Evolutionary conservation across 257 asterid genomes (phyloP).

Genomic region (Paulownia fortunei): DNA sequence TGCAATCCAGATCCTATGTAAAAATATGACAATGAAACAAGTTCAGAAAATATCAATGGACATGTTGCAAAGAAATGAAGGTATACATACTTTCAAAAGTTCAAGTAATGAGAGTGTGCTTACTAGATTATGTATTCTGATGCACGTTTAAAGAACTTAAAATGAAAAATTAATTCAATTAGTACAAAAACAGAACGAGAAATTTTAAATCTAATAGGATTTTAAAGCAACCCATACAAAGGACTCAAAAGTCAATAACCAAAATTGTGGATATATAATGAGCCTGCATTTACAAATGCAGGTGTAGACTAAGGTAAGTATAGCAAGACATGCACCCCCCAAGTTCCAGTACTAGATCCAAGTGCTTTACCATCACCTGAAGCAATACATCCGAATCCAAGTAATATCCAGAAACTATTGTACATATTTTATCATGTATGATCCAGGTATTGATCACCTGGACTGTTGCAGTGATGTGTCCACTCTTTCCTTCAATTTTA

Average conservation of each 20-base stretch:
- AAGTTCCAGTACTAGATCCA: background rate
- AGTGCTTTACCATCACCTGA: background rate
- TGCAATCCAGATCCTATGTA: constrained; percentile 86
- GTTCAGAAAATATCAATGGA: background rate
- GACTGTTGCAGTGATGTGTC: background rate
- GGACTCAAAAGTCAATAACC: background rate
- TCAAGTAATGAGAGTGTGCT: background rate
- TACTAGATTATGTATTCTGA: background rate
- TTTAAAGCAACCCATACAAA: constrained; percentile 18
- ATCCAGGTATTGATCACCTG: background rate
- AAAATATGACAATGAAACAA: background rate
- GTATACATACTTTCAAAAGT: background rate
- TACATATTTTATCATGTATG: background rate
- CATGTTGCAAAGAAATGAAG: background rate
- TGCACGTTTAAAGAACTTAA: background rate
- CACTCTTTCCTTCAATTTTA: background rate
- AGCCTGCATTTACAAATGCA: background rate
- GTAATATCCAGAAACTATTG: background rate
- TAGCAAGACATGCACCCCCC: background rate
- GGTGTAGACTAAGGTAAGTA: no score
- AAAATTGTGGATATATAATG: background rate
- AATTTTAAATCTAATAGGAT: background rate
- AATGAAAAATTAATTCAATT: background rate
- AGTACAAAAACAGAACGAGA: background rate
- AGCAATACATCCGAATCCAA: background rate